Evolutionary conservation across 345 rosid genomes (phyloP).

Genomic region (Syzygium grande): DNA sequence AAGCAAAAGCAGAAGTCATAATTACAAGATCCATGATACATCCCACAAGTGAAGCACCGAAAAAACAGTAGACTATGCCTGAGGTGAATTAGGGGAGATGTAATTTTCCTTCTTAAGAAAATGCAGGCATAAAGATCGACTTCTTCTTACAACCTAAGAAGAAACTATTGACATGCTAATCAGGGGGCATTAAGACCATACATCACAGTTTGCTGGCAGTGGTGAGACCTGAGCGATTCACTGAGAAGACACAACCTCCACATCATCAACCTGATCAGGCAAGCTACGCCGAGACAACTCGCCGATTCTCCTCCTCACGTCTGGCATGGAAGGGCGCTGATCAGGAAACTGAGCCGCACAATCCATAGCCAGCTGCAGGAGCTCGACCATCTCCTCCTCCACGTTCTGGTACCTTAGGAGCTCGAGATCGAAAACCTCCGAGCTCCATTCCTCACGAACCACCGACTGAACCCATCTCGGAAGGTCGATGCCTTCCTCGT

Average conservation of each 20-base stretch:
- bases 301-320: constrained; percentile 49
- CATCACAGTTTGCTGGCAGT: background rate
- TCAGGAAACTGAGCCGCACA: constrained; percentile 85
- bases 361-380: constrained; percentile 79
- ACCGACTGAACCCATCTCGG: constrained; percentile 95
- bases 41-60: background rate
- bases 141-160: background rate
- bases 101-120: background rate
- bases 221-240: background rate
- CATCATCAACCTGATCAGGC: constrained; percentile 17
- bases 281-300: constrained; percentile 31
- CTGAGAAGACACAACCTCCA: background rate
- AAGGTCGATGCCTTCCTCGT: constrained; percentile 92
- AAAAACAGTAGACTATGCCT: background rate
- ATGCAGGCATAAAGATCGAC: background rate
- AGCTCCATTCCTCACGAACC: constrained; percentile 79
- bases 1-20: background rate
- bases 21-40: background rate
- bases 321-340: constrained; percentile 60
- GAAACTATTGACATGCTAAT: background rate
- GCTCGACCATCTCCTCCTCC: constrained; percentile 80
- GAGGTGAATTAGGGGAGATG: background rate
- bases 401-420: constrained; percentile 65
- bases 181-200: background rate
- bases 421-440: constrained; percentile 84